A percentile compares a stretch with the other conserved stretches of the same genome.
These are phyloP conservation scores for Annona cherimola DNA, from an alignment of 164 flowering plant genomes.

Conservation along the genomic window DNA sequence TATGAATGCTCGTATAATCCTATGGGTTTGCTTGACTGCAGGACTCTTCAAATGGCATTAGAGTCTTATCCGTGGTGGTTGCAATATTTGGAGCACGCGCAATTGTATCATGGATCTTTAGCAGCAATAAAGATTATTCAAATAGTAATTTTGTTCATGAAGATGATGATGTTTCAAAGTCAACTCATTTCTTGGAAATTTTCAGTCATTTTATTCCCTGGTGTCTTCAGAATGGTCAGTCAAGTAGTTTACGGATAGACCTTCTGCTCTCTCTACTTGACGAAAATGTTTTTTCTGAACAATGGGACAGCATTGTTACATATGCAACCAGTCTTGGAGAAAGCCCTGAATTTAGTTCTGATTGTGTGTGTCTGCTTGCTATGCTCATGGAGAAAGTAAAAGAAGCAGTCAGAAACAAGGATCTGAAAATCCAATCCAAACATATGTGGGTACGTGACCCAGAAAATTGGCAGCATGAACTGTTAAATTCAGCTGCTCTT, in stretches of 20 bases:
- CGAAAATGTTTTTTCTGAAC: slow-evolving; percentile 62
- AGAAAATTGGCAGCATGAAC: slow-evolving; percentile 62
- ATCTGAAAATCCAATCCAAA: slow-evolving; percentile 7
- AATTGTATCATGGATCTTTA: slow-evolving; percentile 32
- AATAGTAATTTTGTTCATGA: slow-evolving; percentile 15
- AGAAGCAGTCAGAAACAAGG: slow-evolving; percentile 27
- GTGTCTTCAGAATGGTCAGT: slow-evolving; percentile 51
- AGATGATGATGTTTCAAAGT: slow-evolving; percentile 19
- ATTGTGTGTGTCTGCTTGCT: slow-evolving; percentile 38
- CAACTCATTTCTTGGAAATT: slow-evolving; percentile 38
- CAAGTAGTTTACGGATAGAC: slow-evolving; percentile 56
- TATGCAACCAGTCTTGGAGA: slow-evolving; percentile 29
- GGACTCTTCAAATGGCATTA: slow-evolving; percentile 61
- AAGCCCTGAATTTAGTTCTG: slow-evolving; percentile 22
- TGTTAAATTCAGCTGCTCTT: slow-evolving; percentile 63
- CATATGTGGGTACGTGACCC: slow-evolving; percentile 17
- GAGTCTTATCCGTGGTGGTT: slow-evolving; percentile 48
- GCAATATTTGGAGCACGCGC: slow-evolving; percentile 71
- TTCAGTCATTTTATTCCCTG: slow-evolving; percentile 71
- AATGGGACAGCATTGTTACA: slow-evolving; percentile 57
- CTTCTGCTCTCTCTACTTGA: slow-evolving; percentile 76
- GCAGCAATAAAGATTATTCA: slow-evolving; percentile 9
- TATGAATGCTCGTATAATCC: background rate
- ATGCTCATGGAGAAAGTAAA: slow-evolving; percentile 70
- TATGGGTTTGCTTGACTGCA: slow-evolving; percentile 20